phyloP scores from a whole-genome alignment of 768 basidiomycete species.

The Lentinus tigrinus region DNA sequence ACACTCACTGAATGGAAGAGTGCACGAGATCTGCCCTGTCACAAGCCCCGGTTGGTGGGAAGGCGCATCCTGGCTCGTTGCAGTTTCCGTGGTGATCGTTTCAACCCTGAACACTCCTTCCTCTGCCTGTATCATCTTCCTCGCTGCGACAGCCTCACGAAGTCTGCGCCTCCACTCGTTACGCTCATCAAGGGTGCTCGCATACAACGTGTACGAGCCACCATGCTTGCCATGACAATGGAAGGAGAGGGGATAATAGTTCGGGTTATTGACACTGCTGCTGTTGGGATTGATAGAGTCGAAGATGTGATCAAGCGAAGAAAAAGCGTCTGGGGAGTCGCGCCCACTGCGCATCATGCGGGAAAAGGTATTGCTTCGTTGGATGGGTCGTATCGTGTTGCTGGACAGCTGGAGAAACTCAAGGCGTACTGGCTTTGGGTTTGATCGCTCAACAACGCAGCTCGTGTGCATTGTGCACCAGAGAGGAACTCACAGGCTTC shows the following conservation, averaged over 20 bases:
- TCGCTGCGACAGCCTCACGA: constrained; percentile 41
- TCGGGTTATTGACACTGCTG: constrained; percentile 28
- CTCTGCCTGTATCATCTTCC: constrained; percentile 40
- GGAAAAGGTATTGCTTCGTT: constrained; percentile 15
- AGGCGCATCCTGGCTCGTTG: constrained; percentile 29
- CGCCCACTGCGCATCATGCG: constrained; percentile 12
- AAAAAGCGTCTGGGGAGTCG: neutral
- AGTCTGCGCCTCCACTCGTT: constrained; percentile 45
- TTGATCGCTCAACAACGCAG: neutral
- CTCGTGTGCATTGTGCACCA: neutral
- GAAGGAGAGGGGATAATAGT: constrained; percentile 45
- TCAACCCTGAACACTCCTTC: constrained; percentile 43
- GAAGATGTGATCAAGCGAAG: constrained; percentile 4
- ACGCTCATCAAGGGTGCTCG: constrained; percentile 37
- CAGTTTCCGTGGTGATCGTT: constrained; percentile 39
- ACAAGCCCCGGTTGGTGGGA: constrained; percentile 30
- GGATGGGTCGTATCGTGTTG: constrained; percentile 7
- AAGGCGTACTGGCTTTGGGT: constrained; percentile 9
- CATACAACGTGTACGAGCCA: constrained; percentile 46
- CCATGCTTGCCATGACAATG: constrained; percentile 43
- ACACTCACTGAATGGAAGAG: constrained; percentile 44
- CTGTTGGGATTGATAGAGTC: constrained; percentile 3
- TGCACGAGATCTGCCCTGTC: constrained; percentile 43
- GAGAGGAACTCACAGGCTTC: constrained; percentile 4
- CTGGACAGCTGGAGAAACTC: constrained; percentile 12